Base-by-base conservation (phyloP, 208 protist genomes). In the Herpetomonas tarakana region DNA sequence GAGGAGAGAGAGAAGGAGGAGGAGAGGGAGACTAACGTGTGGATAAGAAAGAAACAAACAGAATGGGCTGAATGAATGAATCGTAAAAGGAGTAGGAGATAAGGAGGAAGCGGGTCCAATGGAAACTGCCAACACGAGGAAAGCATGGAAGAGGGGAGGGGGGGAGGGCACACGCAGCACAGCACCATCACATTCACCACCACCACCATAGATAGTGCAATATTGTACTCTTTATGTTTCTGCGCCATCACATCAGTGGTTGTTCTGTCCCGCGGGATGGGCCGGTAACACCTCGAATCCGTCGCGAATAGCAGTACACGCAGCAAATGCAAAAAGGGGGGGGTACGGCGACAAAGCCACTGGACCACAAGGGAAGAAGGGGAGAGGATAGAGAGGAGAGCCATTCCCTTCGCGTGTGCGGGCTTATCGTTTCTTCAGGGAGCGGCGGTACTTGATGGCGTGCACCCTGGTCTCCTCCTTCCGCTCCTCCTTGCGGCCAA, bases 381-480 rank as follows among this genome's bases (percentile, higher is more conserved):
- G n/a, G n/a, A n/a, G n/a, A n/a, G n/a, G n/a, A n/a, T n/a, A n/a
- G n/a, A n/a, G n/a, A n/a, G n/a, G n/a, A n/a, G n/a, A n/a, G n/a
- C n/a, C n/a, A n/a, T n/a, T n/a, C n/a, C n/a, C n/a, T n/a, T n/a
- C n/a, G n/a, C n/a, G n/a, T n/a, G n/a, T n/a, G n/a, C n/a, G n/a
- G n/a, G n/a, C n/a, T 11, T 51, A 44, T 28, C 58, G 52, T 31
- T 71, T 76, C 7, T 52, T 57, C 25, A 72, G 26, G 4, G 59
- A 52, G 6, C 66, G 71, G 14, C 70, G 65, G 30, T 73, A 69
- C 52, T 74, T 72, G 16, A 69, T 51, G 4, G 58, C 38, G 47
- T 73, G 35, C 27, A 61, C 55, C 53, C 53, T 65, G 22, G 69
- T 64, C 51, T 71, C 61, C 25, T 73, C 70, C 52, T 68, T 76